Base-by-base conservation (phyloP, 2,329 filamentous ascomycete genomes). In the Aschersonia sp. region DNA sequence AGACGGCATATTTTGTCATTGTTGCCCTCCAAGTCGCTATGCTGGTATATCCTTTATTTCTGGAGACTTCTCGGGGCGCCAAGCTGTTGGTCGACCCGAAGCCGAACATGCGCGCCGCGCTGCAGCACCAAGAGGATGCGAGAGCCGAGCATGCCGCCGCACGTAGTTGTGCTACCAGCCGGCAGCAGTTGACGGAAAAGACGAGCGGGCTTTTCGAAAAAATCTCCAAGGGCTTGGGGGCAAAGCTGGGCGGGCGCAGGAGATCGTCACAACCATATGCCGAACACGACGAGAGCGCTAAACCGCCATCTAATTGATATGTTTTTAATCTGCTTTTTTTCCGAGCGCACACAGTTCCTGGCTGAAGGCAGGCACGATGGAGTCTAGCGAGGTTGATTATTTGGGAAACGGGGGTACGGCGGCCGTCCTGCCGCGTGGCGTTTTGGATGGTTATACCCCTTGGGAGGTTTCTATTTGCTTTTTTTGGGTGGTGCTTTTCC, bases 1-100 rank as follows among this genome's bases (percentile, higher is more conserved):
- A 78, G 10, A 73, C 74, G 35, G 78, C 81, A 0, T 85, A 84
- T 60, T 64, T 78, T 33, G 69, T 88, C 4, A 76, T 85, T 2
- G 64, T 83, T 4, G 69, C 63, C 4, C 59, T 79, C 30, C 65
- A 76, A 45, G 65, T 66, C 1, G 59, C 69, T 30, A 68, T 69
- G 22, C 60, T 71, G 35, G 54, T 67, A 2, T 78, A 75, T 50
- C 69, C 75, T 0, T 51, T 72, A 5, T 76, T 73, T 52, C 59
- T 79, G 14, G 65, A 67, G 40, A 53, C 68, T 30, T 62, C 68
- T n/a, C 60, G 55, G 10, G 71, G 75, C 49, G 76, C 71, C 0
- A 68, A 66, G 50, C 54, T 59, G 9, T 57, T 75, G 47, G 69
- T 72, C 11, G 70, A 64, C 43, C 60, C 58, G 2, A 54, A 55